A percentile compares a stretch with the other conserved stretches of the same genome.
Evolutionary conservation across 495 filamentous ascomycete genomes (phyloP).

Genomic region (Saxophila tyrrhenica): DNA sequence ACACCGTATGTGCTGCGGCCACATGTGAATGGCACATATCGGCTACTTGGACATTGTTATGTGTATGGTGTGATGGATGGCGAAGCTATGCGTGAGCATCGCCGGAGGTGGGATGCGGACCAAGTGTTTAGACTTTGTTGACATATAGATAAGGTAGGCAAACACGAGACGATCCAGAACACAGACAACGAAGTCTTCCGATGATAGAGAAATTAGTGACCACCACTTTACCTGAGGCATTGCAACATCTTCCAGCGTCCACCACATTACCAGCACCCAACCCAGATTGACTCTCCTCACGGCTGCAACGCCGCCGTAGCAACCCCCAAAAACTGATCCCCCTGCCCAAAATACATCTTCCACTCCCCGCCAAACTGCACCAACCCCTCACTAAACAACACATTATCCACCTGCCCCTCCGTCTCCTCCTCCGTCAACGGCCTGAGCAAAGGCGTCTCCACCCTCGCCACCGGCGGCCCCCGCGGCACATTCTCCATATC

Average conservation of each 20-base stretch:
- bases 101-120: not conserved
- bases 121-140: not conserved
- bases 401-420: slow-evolving; percentile 9
- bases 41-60: not conserved
- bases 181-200: not conserved
- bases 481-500: slow-evolving; percentile 3
- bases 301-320: slow-evolving; percentile 8
- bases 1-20: not conserved
- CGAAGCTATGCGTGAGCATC: not conserved
- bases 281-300: not conserved
- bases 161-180: too few species aligned
- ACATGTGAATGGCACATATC: not conserved
- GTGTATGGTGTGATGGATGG: not conserved
- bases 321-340: slow-evolving; percentile 4
- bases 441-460: slow-evolving; percentile 7
- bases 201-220: not conserved
- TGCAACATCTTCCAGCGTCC: too few species aligned
- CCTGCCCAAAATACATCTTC: slow-evolving; percentile 12
- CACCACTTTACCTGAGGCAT: too few species aligned
- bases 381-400: slow-evolving; percentile 11
- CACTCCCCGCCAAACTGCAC: slow-evolving; percentile 13
- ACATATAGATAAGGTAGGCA: too few species aligned
- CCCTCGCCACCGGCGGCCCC: slow-evolving; percentile 2
- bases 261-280: too few species aligned
- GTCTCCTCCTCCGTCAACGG: not conserved